Evolutionary conservation across 306 rosid genomes (phyloP).

Genomic region (Vachellia collinsii): DNA sequence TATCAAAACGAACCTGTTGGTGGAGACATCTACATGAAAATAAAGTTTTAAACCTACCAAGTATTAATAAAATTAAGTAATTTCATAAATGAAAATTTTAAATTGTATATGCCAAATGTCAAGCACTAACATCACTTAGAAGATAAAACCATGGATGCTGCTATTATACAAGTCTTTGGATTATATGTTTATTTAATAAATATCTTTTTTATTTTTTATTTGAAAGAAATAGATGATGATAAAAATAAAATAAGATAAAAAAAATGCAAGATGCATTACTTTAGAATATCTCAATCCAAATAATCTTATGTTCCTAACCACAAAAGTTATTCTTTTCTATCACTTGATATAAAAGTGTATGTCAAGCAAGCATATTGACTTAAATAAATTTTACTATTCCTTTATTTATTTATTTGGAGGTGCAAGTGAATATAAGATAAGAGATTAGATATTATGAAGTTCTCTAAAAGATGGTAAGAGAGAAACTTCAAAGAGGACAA

Average conservation of each 20-base stretch:
- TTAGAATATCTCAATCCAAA: neutral
- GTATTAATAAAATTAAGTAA: too few species aligned
- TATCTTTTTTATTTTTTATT: too few species aligned
- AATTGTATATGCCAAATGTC: neutral
- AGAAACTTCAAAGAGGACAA: too few species aligned
- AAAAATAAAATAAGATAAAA: neutral
- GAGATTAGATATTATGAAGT: too few species aligned
- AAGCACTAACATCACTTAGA: too few species aligned
- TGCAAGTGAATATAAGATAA: too few species aligned
- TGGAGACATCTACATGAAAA: neutral
- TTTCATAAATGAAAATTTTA: too few species aligned
- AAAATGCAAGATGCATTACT: neutral
- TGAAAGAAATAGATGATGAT: neutral
- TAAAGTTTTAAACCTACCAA: too few species aligned
- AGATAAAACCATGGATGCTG: neutral
- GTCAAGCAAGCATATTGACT: slow-evolving; percentile 14
- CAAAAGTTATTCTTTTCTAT: neutral
- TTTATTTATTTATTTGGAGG: too few species aligned
- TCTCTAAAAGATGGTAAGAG: too few species aligned
- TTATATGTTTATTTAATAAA: too few species aligned
- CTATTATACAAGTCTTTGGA: too few species aligned
- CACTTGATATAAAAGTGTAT: slow-evolving; percentile 21
- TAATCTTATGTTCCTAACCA: slow-evolving; percentile 5
- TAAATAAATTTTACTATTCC: slow-evolving; percentile 24
- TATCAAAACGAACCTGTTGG: neutral